Conservation (phyloP, 257 asterid genomes). For the Voacanga thouarsii region DNA sequence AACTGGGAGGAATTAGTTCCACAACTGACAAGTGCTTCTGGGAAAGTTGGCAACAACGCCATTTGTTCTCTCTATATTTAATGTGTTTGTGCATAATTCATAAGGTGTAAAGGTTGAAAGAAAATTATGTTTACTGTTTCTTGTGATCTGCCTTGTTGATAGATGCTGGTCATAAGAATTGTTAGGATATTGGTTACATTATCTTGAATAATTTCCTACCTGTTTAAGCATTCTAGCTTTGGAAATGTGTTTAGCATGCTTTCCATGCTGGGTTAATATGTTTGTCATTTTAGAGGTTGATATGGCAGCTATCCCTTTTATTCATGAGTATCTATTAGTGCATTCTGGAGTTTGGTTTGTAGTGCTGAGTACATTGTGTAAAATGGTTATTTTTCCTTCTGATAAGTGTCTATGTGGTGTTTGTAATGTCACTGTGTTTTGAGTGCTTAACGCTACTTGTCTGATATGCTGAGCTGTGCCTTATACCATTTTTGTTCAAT, state of each 20-base stretch:
- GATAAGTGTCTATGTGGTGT: background rate
- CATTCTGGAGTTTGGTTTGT: background rate
- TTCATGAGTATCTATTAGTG: background rate
- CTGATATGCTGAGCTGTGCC: background rate
- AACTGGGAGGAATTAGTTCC: background rate
- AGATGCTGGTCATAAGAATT: background rate
- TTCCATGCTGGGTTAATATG: background rate
- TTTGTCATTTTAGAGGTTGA: background rate
- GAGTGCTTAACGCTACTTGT: background rate
- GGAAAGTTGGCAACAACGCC: background rate
- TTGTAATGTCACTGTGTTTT: background rate
- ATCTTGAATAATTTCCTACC: background rate
- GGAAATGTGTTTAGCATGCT: background rate
- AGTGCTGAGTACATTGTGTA: background rate
- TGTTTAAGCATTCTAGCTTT: background rate
- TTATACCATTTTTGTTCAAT: background rate
- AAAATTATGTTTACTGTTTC: background rate
- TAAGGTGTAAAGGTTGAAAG: background rate
- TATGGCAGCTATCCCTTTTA: background rate
- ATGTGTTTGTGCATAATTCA: background rate
- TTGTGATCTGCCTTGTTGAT: background rate
- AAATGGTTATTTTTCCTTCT: background rate
- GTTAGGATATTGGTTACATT: background rate
- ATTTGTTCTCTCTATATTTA: background rate
- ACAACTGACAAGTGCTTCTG: background rate